These are phyloP conservation scores for Lichtheimia ramosa DNA, from an alignment of 371 early-diverging fungal genomes.

Conservation along the genomic window DNA sequence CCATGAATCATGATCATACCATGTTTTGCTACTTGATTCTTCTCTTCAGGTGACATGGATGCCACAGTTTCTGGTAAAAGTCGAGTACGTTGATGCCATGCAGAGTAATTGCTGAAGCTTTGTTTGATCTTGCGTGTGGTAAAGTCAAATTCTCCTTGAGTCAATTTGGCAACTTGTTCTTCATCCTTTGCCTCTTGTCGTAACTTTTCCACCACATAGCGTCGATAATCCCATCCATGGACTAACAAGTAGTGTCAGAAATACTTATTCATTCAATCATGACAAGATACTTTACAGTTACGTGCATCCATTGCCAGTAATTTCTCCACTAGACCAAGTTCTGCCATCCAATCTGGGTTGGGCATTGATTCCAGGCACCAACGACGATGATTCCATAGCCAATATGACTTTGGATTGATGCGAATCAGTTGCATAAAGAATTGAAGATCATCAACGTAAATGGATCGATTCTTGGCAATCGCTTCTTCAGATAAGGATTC, in stretches of 20 bases:
- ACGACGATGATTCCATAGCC: conserved; percentile 93
- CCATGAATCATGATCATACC: conserved; percentile 17
- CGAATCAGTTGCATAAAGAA: conserved; percentile 65
- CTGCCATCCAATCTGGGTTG: conserved; percentile 75
- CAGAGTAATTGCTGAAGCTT: conserved; percentile 93
- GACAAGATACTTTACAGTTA: conserved; percentile 72
- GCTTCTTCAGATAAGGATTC: background rate
- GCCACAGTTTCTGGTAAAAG: conserved; percentile 66
- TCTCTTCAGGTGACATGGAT: conserved; percentile 41
- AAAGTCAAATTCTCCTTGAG: conserved; percentile 74
- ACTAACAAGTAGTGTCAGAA: conserved; percentile 45
- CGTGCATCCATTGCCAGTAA: conserved; percentile 86
- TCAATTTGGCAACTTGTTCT: conserved; percentile 24
- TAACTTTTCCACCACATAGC: conserved; percentile 69
- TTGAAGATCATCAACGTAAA: conserved; percentile 58
- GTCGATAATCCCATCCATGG: conserved; percentile 96
- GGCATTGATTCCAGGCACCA: conserved; percentile 85
- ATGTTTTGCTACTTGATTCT: conserved; percentile 31
- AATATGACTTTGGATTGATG: conserved; percentile 87
- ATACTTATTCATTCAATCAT: background rate
- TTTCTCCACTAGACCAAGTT: conserved; percentile 72
- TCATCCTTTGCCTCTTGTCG: conserved; percentile 16
- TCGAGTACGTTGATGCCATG: conserved; percentile 95
- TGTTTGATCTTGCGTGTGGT: conserved; percentile 84
- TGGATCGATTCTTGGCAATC: conserved; percentile 23